Percentiles rank a stretch among this genome's conserved stretches.
These are phyloP conservation scores for Penicillium argentinense DNA, from an alignment of 495 filamentous ascomycete species.

Conservation along the genomic window DNA sequence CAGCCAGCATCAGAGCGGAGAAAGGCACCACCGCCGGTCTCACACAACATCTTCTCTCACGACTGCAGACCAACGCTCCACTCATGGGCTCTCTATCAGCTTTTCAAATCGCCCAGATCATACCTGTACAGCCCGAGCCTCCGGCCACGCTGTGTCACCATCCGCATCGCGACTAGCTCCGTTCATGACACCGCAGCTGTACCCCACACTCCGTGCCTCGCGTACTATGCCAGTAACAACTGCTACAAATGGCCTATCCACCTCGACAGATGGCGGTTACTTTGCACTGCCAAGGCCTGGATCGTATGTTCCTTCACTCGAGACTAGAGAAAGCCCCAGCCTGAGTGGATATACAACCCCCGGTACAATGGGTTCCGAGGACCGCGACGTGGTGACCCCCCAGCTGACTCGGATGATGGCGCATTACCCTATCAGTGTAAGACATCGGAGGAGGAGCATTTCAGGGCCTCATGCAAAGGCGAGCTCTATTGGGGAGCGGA, in stretches of 20 bases:
- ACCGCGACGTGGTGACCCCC: conserved; percentile 18
- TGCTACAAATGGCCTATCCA: conserved; percentile 2
- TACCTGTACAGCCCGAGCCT: conserved; percentile 5
- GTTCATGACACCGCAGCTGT: conserved; percentile 27
- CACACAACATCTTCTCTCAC: conserved; percentile 35
- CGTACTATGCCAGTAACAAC: conserved; percentile 5
- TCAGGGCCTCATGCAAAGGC: conserved; percentile 26
- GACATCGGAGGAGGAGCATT: conserved; percentile 32
- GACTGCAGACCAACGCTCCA: conserved; percentile 7
- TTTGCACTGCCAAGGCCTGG: conserved; percentile 24
- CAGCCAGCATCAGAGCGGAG: conserved; percentile 1
- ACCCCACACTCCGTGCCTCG: conserved; percentile 2
- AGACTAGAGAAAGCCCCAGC: conserved; percentile 15
- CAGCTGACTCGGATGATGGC: conserved; percentile 21
- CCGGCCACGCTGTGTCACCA: conserved; percentile 9
- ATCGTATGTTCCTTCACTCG: conserved; percentile 7
- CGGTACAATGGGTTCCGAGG: conserved; percentile 23
- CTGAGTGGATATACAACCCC: conserved; percentile 28
- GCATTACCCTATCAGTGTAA: conserved; percentile 31
- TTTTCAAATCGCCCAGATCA: conserved; percentile 23
- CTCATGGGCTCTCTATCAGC: conserved; percentile 16
- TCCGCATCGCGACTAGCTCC: conserved; percentile 13
- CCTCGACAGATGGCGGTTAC: conserved; percentile 24
- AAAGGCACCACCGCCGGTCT: conserved; percentile 36
- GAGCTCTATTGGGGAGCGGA: conserved; percentile 4